Conservation (phyloP, 371 early-diverging fungal species). For the Mucor circinelloides region DNA sequence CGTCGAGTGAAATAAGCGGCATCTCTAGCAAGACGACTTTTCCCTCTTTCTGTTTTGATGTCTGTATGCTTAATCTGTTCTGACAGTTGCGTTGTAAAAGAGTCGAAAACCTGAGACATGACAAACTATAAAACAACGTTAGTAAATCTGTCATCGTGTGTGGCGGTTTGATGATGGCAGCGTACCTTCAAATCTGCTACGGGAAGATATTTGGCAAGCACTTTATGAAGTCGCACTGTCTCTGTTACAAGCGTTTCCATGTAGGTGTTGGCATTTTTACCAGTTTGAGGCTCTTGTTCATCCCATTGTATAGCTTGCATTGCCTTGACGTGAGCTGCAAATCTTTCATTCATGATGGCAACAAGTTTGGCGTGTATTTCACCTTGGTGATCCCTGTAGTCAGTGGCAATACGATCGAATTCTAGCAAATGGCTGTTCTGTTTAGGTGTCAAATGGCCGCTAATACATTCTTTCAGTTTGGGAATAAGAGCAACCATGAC, state of each 20-base stretch:
- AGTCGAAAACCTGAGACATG: slow-evolving; percentile 73
- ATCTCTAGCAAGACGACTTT: slow-evolving; percentile 77
- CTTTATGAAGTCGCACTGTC: slow-evolving; percentile 86
- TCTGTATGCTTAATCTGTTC: slow-evolving; percentile 67
- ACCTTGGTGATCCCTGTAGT: slow-evolving; percentile 85
- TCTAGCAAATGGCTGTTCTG: slow-evolving; percentile 80
- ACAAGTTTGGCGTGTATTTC: slow-evolving; percentile 89
- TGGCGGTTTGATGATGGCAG: not conserved
- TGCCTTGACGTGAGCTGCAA: slow-evolving; percentile 71
- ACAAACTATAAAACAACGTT: slow-evolving; percentile 49
- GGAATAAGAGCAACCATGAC: slow-evolving; percentile 86
- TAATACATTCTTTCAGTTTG: slow-evolving; percentile 72
- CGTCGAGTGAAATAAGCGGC: slow-evolving; percentile 68
- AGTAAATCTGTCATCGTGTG: not conserved
- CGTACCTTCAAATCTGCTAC: slow-evolving; percentile 66
- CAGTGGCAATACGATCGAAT: slow-evolving; percentile 81
- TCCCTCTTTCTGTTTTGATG: slow-evolving; percentile 75
- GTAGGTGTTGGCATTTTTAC: slow-evolving; percentile 55
- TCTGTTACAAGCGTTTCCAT: slow-evolving; percentile 92
- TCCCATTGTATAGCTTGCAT: slow-evolving; percentile 77
- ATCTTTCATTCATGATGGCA: slow-evolving; percentile 90
- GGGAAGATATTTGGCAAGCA: slow-evolving; percentile 80
- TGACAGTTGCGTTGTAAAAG: slow-evolving; percentile 76
- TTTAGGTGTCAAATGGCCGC: slow-evolving; percentile 67
- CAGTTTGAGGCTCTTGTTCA: slow-evolving; percentile 47